Evolutionary conservation across 1,139 yeast genomes (phyloP).

Genomic region (Hanseniaspora sp.): DNA sequence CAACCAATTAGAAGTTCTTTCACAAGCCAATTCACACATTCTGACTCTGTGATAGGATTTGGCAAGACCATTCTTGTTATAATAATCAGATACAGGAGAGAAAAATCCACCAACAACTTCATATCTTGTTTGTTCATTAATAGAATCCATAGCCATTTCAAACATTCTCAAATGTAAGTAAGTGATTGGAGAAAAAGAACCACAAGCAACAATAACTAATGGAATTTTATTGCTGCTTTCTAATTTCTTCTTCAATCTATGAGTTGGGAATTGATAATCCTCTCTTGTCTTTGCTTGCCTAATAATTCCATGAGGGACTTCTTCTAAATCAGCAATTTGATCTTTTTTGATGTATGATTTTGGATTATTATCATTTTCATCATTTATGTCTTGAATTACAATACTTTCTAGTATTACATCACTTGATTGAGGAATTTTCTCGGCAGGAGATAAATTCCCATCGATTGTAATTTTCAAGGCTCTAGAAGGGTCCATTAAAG

Average conservation of each 20-base stretch:
- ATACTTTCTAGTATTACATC: conserved; percentile 34
- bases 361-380: conserved; percentile 65
- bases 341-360: conserved; percentile 43
- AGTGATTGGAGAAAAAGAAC: conserved; percentile 91
- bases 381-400: conserved; percentile 64
- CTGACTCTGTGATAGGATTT: conserved; percentile 80
- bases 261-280: conserved; percentile 72
- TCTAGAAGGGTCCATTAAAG: conserved; percentile 62
- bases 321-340: conserved; percentile 88
- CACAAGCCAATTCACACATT: conserved; percentile 97
- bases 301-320: conserved; percentile 85
- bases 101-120: conserved; percentile 95
- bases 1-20: conserved; percentile 89
- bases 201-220: conserved; percentile 90
- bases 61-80: conserved; percentile 87
- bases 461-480: conserved; percentile 62
- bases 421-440: conserved; percentile 33
- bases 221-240: conserved; percentile 75
- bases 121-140: conserved; percentile 79
- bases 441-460: conserved; percentile 42
- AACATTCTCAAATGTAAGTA: conserved; percentile 92
- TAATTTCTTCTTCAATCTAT: conserved; percentile 62
- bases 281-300: conserved; percentile 67
- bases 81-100: conserved; percentile 93
- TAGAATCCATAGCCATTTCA: conserved; percentile 96